Percentiles rank a stretch among this genome's conserved stretches.
These are phyloP conservation scores for Rhodosporidiobolus sp. DNA, from an alignment of 768 basidiomycete genomes.

Conservation along the genomic window DNA sequence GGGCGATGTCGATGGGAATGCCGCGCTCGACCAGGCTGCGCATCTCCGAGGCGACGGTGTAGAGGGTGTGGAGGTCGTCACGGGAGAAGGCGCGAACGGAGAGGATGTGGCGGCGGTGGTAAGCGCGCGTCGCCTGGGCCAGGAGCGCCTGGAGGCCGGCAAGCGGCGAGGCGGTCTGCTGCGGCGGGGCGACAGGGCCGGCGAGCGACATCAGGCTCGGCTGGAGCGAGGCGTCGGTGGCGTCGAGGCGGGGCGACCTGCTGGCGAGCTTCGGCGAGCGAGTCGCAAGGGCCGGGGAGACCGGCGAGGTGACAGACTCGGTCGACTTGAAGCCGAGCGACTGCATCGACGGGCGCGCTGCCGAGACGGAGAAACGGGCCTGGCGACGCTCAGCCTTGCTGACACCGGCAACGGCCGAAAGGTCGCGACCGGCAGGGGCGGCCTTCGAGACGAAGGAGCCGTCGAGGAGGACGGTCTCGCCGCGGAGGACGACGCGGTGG, in stretches of 20 bases:
- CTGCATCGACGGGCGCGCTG: slow-evolving; percentile 39
- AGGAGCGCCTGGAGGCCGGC: slow-evolving; percentile 26
- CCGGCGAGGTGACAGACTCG: slow-evolving; percentile 16
- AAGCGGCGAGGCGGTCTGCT: background rate
- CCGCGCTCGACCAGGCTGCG: slow-evolving; percentile 89
- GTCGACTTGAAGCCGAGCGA: slow-evolving; percentile 39
- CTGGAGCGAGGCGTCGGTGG: slow-evolving; percentile 29
- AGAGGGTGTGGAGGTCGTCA: slow-evolving; percentile 86
- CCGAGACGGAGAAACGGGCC: slow-evolving; percentile 48
- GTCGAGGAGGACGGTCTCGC: slow-evolving; percentile 83
- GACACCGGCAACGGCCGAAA: slow-evolving; percentile 45
- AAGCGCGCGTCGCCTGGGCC: slow-evolving; percentile 60
- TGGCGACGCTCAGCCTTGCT: slow-evolving; percentile 43
- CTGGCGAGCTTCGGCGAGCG: slow-evolving; percentile 30
- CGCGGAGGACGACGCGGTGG: slow-evolving; percentile 86
- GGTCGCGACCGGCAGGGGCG: slow-evolving; percentile 45
- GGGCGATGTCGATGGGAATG: slow-evolving; percentile 80
- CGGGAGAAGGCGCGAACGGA: slow-evolving; percentile 89
- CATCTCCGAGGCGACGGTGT: slow-evolving; percentile 95
- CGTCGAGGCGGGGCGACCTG: slow-evolving; percentile 40
- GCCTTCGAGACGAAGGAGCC: slow-evolving; percentile 62
- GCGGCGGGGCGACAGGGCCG: slow-evolving; percentile 1
- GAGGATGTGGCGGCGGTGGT: slow-evolving; percentile 88
- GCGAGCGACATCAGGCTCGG: slow-evolving; percentile 42
- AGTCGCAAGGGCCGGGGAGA: slow-evolving; percentile 48